A percentile compares a stretch with the other conserved stretches of the same genome.
Evolutionary conservation across 495 filamentous ascomycete species (phyloP).

Genomic region (Aspergillus leporis): DNA sequence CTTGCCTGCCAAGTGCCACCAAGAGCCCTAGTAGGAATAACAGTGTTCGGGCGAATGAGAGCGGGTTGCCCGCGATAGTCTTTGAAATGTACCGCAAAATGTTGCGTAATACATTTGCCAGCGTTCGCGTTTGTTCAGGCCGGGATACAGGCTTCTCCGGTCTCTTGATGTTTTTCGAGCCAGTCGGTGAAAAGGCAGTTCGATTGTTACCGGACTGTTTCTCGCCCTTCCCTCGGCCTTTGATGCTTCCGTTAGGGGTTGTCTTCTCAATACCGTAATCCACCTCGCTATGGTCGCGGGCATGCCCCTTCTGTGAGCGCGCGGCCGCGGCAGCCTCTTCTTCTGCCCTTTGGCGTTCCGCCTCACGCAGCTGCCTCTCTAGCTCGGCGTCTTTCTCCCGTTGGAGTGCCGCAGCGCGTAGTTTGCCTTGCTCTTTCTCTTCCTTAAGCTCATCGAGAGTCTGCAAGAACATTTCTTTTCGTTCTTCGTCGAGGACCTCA

Average conservation of each 20-base stretch:
- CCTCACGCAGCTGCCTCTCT: slow-evolving; percentile 54
- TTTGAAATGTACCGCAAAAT: slow-evolving; percentile 61
- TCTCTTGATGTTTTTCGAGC: slow-evolving; percentile 43
- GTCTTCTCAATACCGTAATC: slow-evolving; percentile 57
- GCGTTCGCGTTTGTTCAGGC: slow-evolving; percentile 30
- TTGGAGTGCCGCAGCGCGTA: slow-evolving; percentile 60
- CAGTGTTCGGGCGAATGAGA: slow-evolving; percentile 70
- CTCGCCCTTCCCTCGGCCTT: slow-evolving; percentile 35
- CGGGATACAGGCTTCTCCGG: slow-evolving; percentile 38
- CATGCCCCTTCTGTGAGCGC: slow-evolving; percentile 46
- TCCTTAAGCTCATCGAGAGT: slow-evolving; percentile 59
- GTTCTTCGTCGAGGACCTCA: slow-evolving; percentile 87
- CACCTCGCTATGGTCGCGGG: slow-evolving; percentile 51
- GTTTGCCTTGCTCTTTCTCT: slow-evolving; percentile 73
- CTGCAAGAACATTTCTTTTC: slow-evolving; percentile 80
- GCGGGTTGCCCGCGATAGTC: slow-evolving; percentile 68
- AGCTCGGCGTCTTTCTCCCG: slow-evolving; percentile 63
- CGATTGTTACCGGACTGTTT: slow-evolving; percentile 30
- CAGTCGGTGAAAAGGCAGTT: slow-evolving; percentile 33
- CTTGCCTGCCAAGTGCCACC: slow-evolving; percentile 70
- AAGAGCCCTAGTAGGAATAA: slow-evolving; percentile 82
- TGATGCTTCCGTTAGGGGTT: slow-evolving; percentile 36
- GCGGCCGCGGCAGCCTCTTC: slow-evolving; percentile 55
- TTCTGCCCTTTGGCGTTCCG: slow-evolving; percentile 60
- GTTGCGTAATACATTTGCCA: slow-evolving; percentile 55